Conservation (phyloP, 331 rosid species). For the Quercus tomentella region DNA sequence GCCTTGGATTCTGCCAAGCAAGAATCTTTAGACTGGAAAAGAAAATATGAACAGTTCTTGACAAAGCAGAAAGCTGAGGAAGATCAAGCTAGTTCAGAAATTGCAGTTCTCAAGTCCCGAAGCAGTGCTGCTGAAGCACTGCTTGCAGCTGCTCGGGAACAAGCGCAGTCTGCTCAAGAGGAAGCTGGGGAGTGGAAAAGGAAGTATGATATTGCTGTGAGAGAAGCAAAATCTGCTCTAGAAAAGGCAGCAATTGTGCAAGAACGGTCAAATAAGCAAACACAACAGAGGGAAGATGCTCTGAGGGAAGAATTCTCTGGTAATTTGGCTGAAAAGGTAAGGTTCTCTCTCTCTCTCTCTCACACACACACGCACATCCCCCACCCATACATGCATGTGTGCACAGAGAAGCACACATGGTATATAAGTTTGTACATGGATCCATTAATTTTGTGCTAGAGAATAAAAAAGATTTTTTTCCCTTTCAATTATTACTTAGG, state of each 20-base stretch:
- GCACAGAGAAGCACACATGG: background rate
- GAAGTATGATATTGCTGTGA: conserved; percentile 74
- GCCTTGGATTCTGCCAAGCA: conserved; percentile 69
- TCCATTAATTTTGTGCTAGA: background rate
- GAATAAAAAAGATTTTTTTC: conserved; percentile 5
- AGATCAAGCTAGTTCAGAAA: conserved; percentile 76
- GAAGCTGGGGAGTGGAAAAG: conserved; percentile 98
- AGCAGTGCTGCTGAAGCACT: conserved; percentile 90
- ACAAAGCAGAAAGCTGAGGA: conserved; percentile 85
- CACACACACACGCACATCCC: background rate
- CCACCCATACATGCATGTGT: background rate
- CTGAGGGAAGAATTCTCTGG: conserved; percentile 74
- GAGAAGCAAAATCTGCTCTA: conserved; percentile 85
- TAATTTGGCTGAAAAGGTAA: conserved; percentile 77
- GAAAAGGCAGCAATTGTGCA: conserved; percentile 83
- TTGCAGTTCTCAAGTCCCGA: conserved; percentile 76
- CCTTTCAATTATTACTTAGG: conserved; percentile 48
- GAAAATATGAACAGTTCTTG: conserved; percentile 65
- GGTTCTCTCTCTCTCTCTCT: conserved; percentile 4
- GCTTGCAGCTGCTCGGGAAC: conserved; percentile 87
- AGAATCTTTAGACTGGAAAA: conserved; percentile 80
- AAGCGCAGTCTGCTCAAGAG: conserved; percentile 89
- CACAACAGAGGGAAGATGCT: conserved; percentile 87
- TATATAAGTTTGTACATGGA: background rate
- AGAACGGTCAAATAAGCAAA: conserved; percentile 72